Base-by-base conservation (phyloP, 176 grass and related monocot genomes). In the Carex scoparia region DNA sequence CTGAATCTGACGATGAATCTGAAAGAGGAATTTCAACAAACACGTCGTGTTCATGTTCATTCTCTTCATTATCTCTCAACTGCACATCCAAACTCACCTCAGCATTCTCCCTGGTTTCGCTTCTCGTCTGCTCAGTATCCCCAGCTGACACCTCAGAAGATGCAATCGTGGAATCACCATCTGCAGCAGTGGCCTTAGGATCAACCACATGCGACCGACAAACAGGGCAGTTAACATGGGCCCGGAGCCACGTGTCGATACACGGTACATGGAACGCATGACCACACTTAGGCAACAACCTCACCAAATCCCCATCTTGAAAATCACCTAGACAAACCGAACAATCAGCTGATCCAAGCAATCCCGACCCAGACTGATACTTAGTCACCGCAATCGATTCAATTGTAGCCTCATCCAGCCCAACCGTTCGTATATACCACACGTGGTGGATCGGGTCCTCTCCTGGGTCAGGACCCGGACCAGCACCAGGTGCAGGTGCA, bases 391-490 rank as follows among this genome's bases (percentile, higher is more conserved):
- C 81, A 83, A 90, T 90, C 63, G 85, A 87, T 3, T 55, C 65
- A 44, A 90, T 90, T 44, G 85, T 91, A 70, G 87, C 85, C 87
- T 94, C 90, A 74, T 99, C 93, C n/a, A 99, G 84, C 30, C 96
- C 96, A 1, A 89, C 85, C 1, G 96, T 99, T 55, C 90, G 78
- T 69, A 99, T 99, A 85, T 94, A 92, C 96, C 96, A 99, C 70
- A 87, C 89, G 15, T 92, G 93, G 88, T 99, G 96, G 51, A 87
- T 51, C 7, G 56, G 81, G 1, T 84, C 95, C 0, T 82, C 86
- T 0, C 13, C 87, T 0, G 42, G 67, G 10, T 55, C 69, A 1
- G 57, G 76, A 0, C 10, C 86, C 0, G 54, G 80, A 33, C 38
- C 79, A 0, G 54, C 75, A 33, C 38, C 79, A 31, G 31, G 19